phyloP scores from a whole-genome alignment of 1,139 yeast species.

The Geotrichum reessii region DNA sequence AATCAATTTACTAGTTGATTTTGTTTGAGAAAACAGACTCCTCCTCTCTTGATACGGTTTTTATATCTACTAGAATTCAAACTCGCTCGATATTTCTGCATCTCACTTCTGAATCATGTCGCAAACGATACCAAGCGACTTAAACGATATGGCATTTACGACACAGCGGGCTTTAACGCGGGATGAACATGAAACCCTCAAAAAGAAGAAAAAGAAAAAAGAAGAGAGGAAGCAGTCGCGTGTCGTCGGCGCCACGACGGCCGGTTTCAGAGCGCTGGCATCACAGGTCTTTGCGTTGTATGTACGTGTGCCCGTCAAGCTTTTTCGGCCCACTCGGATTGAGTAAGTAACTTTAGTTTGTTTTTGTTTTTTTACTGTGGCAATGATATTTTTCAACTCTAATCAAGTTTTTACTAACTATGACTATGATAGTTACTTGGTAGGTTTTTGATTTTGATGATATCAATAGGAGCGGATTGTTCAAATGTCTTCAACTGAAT shows the following conservation, averaged over 20 bases:
- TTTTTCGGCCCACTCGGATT: slow-evolving; percentile 84
- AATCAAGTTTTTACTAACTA: neutral
- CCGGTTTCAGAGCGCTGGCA: slow-evolving; percentile 77
- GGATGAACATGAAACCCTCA: neutral
- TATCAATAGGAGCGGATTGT: neutral
- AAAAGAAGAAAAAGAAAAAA: slow-evolving; percentile 8
- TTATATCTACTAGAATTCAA: neutral
- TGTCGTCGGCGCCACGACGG: slow-evolving; percentile 61
- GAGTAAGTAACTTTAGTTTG: slow-evolving; percentile 69
- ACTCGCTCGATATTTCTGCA: neutral
- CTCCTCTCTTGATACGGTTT: neutral
- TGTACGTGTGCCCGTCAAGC: slow-evolving; percentile 70
- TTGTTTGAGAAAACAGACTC: neutral
- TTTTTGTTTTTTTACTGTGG: no score
- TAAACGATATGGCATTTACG: neutral
- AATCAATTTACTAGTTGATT: neutral
- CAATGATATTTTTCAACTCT: no score
- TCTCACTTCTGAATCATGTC: neutral
- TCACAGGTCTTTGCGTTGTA: slow-evolving; percentile 75
- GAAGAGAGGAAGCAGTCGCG: slow-evolving; percentile 18
- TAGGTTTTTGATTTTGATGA: slow-evolving; percentile 1
- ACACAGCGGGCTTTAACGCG: neutral
- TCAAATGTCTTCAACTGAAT: neutral
- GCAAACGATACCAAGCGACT: neutral
- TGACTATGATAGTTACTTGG: slow-evolving; percentile 11